Evolutionary conservation across 257 asterid genomes (phyloP).

Genomic region (Solanum tarapatanum): DNA sequence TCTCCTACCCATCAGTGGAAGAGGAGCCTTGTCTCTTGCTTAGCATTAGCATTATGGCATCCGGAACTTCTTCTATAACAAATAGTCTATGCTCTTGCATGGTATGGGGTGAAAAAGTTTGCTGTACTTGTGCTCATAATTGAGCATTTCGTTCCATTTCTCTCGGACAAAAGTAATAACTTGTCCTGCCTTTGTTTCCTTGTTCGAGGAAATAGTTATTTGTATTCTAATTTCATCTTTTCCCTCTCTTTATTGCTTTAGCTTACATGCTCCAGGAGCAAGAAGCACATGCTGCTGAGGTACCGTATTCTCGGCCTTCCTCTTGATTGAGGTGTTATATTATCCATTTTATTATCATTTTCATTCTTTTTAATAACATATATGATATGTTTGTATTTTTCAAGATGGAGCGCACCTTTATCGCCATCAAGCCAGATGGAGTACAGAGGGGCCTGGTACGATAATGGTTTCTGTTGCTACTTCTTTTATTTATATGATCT

Average conservation of each 20-base stretch:
- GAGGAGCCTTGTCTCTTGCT: constrained; percentile 20
- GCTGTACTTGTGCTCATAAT: not conserved
- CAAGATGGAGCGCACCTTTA: constrained; percentile 86
- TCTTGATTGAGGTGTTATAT: not conserved
- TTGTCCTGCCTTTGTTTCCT: not conserved
- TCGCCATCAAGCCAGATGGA: constrained; percentile 99
- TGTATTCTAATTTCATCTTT: not conserved
- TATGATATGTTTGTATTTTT: not conserved
- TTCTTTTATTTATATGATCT: not conserved
- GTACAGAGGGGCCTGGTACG: constrained; percentile 97
- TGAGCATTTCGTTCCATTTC: constrained; percentile 1
- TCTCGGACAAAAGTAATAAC: not conserved
- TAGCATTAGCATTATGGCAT: constrained; percentile 5
- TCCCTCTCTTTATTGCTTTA: constrained; percentile 16
- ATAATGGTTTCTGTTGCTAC: not conserved
- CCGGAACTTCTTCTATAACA: constrained; percentile 11
- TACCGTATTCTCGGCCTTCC: constrained; percentile 9
- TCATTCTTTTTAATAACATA: constrained; percentile 11
- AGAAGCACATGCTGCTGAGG: constrained; percentile 90
- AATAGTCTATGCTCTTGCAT: constrained; percentile 1
- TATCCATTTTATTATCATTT: not conserved
- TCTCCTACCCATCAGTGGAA: not conserved
- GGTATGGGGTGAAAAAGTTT: constrained; percentile 4
- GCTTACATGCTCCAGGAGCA: constrained; percentile 86
- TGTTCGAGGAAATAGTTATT: not conserved